Base-by-base conservation (phyloP, 139 green algal species). In the Ulvella scutata region DNA sequence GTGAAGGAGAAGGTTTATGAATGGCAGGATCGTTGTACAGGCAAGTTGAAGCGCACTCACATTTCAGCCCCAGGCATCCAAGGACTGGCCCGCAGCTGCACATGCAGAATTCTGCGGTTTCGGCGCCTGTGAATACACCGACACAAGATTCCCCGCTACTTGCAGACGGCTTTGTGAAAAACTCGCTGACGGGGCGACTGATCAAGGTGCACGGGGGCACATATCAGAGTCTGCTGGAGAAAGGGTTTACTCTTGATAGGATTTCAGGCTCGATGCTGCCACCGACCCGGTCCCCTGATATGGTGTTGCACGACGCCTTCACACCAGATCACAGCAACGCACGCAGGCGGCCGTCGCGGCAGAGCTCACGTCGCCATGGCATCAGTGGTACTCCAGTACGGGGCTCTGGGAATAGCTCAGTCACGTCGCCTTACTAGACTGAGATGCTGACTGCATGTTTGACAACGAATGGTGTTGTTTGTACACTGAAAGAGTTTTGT, bases 161-260 rank as follows among this genome's bases (percentile, higher is more conserved):
- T 67, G 51, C 51, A 31, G 51, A n/a, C 3, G 77, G 81, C 13
- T 61, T 72, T 21, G 77, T 82, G n/a, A 40, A 82, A 2, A 86
- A 86, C 51, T 79, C 79, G 23, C 34, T 73, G 6, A 78, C 29
- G 31, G 81, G 79, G 10, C 73, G 76, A 3, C 37, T 34, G n/a
- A 82, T 86, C 72, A 83, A 81, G 76, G 79, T 86, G 21, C 76
- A 76, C 2, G 78, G 78, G 1, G 79, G 81, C 37, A 37, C 62
- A 4, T 86, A 81, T 72, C 60, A 78, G 2, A 13, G 36, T 36
- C 74, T 86, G 78, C 35, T 83, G 59, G 76, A 82, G 38, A 44
- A 75, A 26, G 81, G 81, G 1, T 81, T 74, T 39, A 44, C 29
- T 29, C 60, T 75, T 2, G 78, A 85, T 28, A 4, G 73, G 38